Base-by-base conservation (phyloP, 2,329 filamentous ascomycete genomes). In the Blastomyces percursus region DNA sequence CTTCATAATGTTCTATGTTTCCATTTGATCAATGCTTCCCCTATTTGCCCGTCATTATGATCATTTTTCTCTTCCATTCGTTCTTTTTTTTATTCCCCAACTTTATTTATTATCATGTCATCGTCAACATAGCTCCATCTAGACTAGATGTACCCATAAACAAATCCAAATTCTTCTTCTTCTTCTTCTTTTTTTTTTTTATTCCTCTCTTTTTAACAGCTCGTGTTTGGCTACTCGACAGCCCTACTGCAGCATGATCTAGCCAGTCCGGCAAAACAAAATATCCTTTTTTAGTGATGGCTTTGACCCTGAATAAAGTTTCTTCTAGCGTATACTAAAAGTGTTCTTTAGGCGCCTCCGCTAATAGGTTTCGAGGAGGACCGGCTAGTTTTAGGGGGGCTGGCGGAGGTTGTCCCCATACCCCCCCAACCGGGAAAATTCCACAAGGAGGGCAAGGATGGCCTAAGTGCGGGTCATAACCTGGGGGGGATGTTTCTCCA, bases 61-160 rank as follows among this genome's bases (percentile, higher is more conserved):
- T 30, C 27, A 14, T 59, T 32, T 21, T 44, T 2, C 12, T 24
- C 44, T 52, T n/a, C 16, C 21, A n/a, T 54, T 27, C 35, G 21
- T 35, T 48, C 42, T 52, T 21, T 42, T 46, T 7, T 30, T 51
- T 16, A 27, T 51, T 51, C 2, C n/a, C n/a, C 21, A 24, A 24
- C 24, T 51, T 27, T 51, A 7, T 54, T 54, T 54, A 6, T 35
- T 3, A 54, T 19, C 14, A 2, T 8, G 5, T 35, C 32, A 35
- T 35, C 5, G 32, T 35, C 32, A 3, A 19, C 24, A 30, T 35
- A 62, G 66, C 24, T 8, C 32, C 67, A 67, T 70, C 61, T 69
- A 69, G 67, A 71, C 69, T 74, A 72, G 71, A 74, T 73, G 70
- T 73, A 74, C 64, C 65, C 69, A 72, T 74, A 74, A 63, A 65